These are phyloP conservation scores for Epichloe brachyelytri DNA, from an alignment of 2,329 filamentous ascomycete genomes.

Conservation along the genomic window DNA sequence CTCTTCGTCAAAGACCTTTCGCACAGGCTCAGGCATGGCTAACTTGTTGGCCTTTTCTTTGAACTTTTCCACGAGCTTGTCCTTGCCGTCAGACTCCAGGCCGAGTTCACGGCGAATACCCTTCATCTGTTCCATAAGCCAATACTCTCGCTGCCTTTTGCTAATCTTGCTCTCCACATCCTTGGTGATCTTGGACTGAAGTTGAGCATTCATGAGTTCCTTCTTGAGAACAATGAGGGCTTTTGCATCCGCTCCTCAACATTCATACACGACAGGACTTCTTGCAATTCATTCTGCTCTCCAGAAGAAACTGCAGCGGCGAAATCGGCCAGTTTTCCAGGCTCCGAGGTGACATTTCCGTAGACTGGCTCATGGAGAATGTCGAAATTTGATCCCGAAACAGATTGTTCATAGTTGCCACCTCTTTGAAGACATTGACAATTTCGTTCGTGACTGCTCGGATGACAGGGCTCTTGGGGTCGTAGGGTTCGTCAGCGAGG, in stretches of 20 bases:
- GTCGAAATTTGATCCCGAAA: conserved; percentile 97
- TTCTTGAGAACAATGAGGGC: conserved; percentile 89
- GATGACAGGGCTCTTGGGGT: conserved; percentile 80
- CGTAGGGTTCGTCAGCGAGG: conserved; percentile 73
- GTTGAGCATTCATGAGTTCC: conserved; percentile 93
- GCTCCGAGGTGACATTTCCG: conserved; percentile 89
- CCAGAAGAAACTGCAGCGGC: conserved; percentile 93
- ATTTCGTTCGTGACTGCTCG: conserved; percentile 93
- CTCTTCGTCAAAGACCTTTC: conserved; percentile 97
- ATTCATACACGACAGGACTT: conserved; percentile 77
- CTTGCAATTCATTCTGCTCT: conserved; percentile 82
- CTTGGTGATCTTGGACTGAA: conserved; percentile 95
- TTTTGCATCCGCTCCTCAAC: conserved; percentile 83
- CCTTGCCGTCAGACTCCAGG: conserved; percentile 94
- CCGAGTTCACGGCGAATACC: conserved; percentile 91
- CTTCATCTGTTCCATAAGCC: conserved; percentile 99
- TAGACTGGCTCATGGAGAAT: conserved; percentile 89
- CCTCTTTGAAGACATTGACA: conserved; percentile 96
- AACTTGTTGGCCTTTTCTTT: conserved; percentile 88
- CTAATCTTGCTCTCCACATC: conserved; percentile 96
- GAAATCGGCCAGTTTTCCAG: conserved; percentile 90
- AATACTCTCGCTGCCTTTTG: conserved; percentile 94
- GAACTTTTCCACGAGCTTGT: conserved; percentile 95
- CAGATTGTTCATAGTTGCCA: conserved; percentile 82
- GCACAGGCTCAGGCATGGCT: conserved; percentile 92